Evolutionary conservation across 1,284 basidiomycete genomes (phyloP), one percentile per base, ranked within the genome.

Genomic region (Fomitopsis schrenkii): DNA sequence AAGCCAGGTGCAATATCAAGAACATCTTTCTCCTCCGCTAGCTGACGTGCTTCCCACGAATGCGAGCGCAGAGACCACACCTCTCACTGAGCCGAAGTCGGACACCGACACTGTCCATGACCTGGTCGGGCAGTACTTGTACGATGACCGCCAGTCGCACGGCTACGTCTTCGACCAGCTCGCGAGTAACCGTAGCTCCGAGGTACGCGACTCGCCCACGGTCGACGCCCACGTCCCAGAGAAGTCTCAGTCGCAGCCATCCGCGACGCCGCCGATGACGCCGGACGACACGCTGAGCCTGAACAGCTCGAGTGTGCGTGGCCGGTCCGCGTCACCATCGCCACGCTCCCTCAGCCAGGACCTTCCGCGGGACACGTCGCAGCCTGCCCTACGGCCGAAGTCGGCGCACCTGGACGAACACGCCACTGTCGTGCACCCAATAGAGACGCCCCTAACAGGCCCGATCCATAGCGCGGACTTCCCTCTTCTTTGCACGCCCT

Each of bases 111-210:
- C 52, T 4, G 52, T 54, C 17, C 52, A 54, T 19, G 61, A 64
- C 57, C 58, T 61, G n/a, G 63, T 64, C 10, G 56, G 61, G 58
- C 70, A 72, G 65, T 72, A 74, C 58, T 67, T 66, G 30, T 74
- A 72, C 62, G 71, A 70, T 61, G 69, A 70, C 54, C 69, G 71
- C 50, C 72, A 74, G 62, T 72, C 72, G 48, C 72, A 74, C 62
- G 72, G 71, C 7, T 68, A 70, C 57, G 54, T 66, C 58, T 72
- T 67, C 38, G 64, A 48, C n/a, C 64, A 63, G 36, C 22, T 54
- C 46, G 60, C 64, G n/a, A 58, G 15, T 44, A 52, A 35, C 53
- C 56, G 15, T 44, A 55, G 19, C 48, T 50, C 15, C 22, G 55
- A 62, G 14, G 17, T 46, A 8, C 55, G 58, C 14, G 61, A 60